A percentile compares a stretch with the other conserved stretches of the same genome.
These are phyloP conservation scores for Lophiotrema nucula DNA, from an alignment of 495 filamentous ascomycete species.

Conservation along the genomic window DNA sequence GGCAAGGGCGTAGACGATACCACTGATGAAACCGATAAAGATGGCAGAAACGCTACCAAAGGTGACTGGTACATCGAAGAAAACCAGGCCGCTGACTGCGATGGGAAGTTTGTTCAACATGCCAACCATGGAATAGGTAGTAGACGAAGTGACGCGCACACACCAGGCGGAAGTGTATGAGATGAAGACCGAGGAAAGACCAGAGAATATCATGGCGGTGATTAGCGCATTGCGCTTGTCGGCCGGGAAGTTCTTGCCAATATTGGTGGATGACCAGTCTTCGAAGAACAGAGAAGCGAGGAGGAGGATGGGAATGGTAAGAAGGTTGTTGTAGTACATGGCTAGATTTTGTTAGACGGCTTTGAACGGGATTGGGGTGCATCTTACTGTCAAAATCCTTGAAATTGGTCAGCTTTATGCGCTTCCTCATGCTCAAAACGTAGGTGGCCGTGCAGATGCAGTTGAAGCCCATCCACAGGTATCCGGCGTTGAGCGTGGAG, in stretches of 20 bases:
- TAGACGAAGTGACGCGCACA: slow-evolving; percentile 92
- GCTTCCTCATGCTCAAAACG: slow-evolving; percentile 91
- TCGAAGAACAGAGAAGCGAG: slow-evolving; percentile 79
- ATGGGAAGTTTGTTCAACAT: slow-evolving; percentile 97
- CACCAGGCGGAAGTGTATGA: slow-evolving; percentile 99
- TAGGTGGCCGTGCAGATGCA: slow-evolving; percentile 94
- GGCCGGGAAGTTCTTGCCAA: slow-evolving; percentile 81
- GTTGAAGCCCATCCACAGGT: slow-evolving; percentile 98
- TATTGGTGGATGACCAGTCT: slow-evolving; percentile 86
- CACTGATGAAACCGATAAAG: slow-evolving; percentile 81
- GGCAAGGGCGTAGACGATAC: slow-evolving; percentile 86
- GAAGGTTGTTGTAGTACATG: slow-evolving; percentile 99
- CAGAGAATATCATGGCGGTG: slow-evolving; percentile 89
- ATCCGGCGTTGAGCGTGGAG: slow-evolving; percentile 90
- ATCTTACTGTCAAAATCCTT: slow-evolving; percentile 98
- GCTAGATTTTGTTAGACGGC: slow-evolving; percentile 50
- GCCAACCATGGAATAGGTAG: slow-evolving; percentile 98
- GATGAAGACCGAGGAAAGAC: slow-evolving; percentile 92
- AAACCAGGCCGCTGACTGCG: slow-evolving; percentile 83
- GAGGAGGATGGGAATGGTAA: slow-evolving; percentile 91
- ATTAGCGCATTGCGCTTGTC: slow-evolving; percentile 69
- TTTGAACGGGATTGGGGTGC: neutral
- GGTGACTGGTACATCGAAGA: slow-evolving; percentile 95
- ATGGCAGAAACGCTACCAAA: slow-evolving; percentile 89
- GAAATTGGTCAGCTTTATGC: slow-evolving; percentile 99